Percentiles rank a stretch among this genome's conserved stretches.
Evolutionary conservation across 345 rosid species (phyloP).

Genomic region (Eucalyptus erythrocorys): DNA sequence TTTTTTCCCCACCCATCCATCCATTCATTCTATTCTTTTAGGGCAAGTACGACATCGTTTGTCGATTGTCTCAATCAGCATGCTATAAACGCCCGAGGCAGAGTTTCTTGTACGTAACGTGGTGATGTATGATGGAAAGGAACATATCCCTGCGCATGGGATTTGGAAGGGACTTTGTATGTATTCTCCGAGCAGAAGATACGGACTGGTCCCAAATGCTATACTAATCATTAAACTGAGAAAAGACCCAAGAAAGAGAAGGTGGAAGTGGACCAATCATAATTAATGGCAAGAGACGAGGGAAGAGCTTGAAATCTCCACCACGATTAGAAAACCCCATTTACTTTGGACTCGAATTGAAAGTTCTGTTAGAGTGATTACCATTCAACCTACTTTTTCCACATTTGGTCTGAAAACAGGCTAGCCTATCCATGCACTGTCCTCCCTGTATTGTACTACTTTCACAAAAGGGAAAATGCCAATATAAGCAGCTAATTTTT

Average conservation of each 20-base stretch:
- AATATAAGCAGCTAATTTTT: not conserved
- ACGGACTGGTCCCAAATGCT: not conserved
- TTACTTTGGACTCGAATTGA: not conserved
- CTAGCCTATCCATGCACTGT: not conserved
- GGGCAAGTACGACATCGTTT: not conserved
- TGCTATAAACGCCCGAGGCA: not conserved
- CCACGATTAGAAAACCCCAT: not conserved
- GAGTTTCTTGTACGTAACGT: not conserved
- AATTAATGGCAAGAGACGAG: not conserved
- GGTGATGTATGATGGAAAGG: not conserved
- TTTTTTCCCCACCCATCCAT: not conserved
- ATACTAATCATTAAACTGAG: not conserved
- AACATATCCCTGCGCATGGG: not conserved
- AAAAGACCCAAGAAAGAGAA: not conserved
- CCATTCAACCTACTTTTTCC: not conserved
- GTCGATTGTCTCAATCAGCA: not conserved
- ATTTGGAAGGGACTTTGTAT: not conserved
- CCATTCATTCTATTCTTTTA: not conserved
- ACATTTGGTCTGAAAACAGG: not conserved
- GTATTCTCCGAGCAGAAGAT: not conserved
- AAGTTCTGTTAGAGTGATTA: not conserved
- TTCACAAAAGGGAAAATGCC: not conserved
- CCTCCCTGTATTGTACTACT: not conserved
- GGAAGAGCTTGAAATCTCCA: not conserved
- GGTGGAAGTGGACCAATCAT: not conserved